Base-by-base conservation (phyloP, 306 rosid genomes). In the Arachis stenosperma region DNA sequence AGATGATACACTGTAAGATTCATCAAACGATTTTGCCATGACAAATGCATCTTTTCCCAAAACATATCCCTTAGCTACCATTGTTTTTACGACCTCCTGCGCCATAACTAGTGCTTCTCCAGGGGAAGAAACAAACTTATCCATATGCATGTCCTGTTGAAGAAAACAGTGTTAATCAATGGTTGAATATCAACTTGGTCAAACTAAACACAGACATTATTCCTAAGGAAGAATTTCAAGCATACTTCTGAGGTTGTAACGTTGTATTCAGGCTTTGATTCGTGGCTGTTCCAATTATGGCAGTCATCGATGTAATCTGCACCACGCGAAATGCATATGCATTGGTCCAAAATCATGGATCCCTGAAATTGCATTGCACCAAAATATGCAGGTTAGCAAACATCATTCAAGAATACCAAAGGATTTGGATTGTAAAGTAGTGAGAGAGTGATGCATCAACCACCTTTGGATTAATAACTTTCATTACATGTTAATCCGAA, bases 21-120 rank as follows among this genome's bases (percentile, higher is more conserved):
- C 96, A 12, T 94, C 99, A 60, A 91, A 85, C 27, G 85, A 84
- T 84, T 87, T 94, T 56, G 97, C 99, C 93, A 84, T 89, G 51
- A 84, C 39, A 59, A 91, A 78, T 51, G 99, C 95, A 62, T 87
- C 99, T 81, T 88, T 90, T 15, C 97, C 84, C 59, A 94, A 71
- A 8, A 89, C 90, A 81, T 88, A 94, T 53, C 99, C 99, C 73
- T 89, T 94, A 53, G 99, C 86, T 69, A 87, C 85, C 99, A 94
- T 83, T 83, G 90, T 88, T 82, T 87, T 88, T 54, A 94, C 96
- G 39, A 90, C 96, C 67, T 79, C 86, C 82, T 92, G 97, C 2
- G 97, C 93, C 75, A 84, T 58, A 1, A 76, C 81, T 30, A 91
- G 75, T n/a, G 96, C 96, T 81, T 91, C 99, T 51, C 95, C 90